phyloP scores from a whole-genome alignment of 139 green algal genomes.

The Closterium sp. region DNA sequence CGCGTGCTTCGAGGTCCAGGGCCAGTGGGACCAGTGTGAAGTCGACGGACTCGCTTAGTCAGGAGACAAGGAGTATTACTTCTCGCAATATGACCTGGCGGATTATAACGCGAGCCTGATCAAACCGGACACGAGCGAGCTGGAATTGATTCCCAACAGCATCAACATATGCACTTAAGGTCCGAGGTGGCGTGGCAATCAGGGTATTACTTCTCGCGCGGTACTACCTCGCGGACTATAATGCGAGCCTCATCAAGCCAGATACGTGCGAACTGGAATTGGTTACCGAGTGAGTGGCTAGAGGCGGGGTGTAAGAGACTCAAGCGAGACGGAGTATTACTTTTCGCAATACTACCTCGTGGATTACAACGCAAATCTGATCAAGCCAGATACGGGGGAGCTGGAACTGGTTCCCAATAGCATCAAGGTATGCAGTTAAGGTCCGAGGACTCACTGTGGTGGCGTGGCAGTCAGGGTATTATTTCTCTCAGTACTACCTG shows the following conservation, averaged over 20 bases:
- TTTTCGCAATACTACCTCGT: not conserved
- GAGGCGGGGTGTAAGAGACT: not conserved
- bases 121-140: not conserved
- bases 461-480: too few relatives aligned
- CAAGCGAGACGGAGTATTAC: not conserved
- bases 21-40: too few relatives aligned
- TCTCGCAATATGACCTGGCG: not conserved
- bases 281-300: not conserved
- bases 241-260: too few relatives aligned
- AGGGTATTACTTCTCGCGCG: not conserved
- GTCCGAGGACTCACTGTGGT: too few relatives aligned
- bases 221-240: not conserved
- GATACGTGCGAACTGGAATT: too few relatives aligned
- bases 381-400: too few relatives aligned
- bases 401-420: too few relatives aligned
- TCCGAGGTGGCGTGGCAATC: not conserved
- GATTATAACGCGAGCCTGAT: not conserved
- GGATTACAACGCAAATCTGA: too few relatives aligned
- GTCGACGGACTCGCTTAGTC: too few relatives aligned
- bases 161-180: not conserved
- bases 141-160: not conserved
- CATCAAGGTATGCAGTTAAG: not conserved
- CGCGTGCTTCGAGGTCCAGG: too few relatives aligned
- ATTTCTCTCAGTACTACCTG: too few relatives aligned
- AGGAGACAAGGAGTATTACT: not conserved